Evolutionary conservation across 768 basidiomycete species (phyloP).

Genomic region (Rhodocollybia butyracea): DNA sequence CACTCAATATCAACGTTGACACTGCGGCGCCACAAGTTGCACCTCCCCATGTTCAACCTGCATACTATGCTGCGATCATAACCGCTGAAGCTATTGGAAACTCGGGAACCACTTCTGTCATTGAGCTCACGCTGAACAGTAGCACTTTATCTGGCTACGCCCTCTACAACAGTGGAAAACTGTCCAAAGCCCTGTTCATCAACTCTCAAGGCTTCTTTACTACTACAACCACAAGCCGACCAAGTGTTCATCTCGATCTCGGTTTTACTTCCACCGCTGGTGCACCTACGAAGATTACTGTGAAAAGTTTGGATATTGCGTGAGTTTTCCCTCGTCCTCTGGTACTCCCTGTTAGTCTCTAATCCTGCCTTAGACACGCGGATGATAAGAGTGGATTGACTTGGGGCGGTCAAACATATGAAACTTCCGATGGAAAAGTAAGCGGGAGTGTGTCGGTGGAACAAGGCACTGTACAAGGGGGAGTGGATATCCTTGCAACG

Average conservation of each 20-base stretch:
- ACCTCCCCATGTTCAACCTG: conserved; percentile 59
- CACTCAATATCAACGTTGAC: conserved; percentile 55
- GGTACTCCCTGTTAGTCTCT: background rate
- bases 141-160: conserved; percentile 57
- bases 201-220: conserved; percentile 52
- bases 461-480: conserved; percentile 14
- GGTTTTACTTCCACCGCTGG: conserved; percentile 26
- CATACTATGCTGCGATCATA: conserved; percentile 64
- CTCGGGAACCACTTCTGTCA: conserved; percentile 34
- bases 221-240: conserved; percentile 26
- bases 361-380: conserved; percentile 34
- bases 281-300: conserved; percentile 28
- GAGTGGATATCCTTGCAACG: conserved; percentile 30
- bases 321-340: conserved; percentile 16
- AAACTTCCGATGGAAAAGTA: conserved; percentile 28
- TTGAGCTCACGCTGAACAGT: conserved; percentile 49
- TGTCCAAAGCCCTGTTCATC: conserved; percentile 54
- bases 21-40: conserved; percentile 44
- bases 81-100: conserved; percentile 54
- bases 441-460: conserved; percentile 18
- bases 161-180: conserved; percentile 42
- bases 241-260: conserved; percentile 40
- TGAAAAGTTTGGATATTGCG: conserved; percentile 50
- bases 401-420: conserved; percentile 33
- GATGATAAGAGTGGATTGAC: conserved; percentile 37